Base-by-base conservation (phyloP, 108 stramenopile genomes). In the Nitzschia palea region DNA sequence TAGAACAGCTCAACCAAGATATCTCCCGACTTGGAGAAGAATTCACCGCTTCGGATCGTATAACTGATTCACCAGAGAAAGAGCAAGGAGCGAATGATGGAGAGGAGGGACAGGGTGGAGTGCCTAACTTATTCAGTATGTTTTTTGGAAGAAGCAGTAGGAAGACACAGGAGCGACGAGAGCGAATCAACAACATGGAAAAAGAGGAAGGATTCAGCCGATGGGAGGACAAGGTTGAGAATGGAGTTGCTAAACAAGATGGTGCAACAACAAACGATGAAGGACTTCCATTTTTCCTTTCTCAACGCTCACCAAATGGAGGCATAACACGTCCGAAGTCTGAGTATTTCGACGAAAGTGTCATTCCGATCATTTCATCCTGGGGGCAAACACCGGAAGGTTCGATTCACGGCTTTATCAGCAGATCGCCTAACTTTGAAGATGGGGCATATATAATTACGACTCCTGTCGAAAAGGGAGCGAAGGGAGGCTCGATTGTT, bases 321-420 rank as follows among this genome's bases (percentile, higher is more conserved):
- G n/a, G n/a, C n/a, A n/a, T n/a, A n/a, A n/a, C n/a, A n/a, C n/a
- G n/a, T n/a, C n/a, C n/a, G n/a, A n/a, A n/a, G n/a, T n/a, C n/a
- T n/a, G n/a, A n/a, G n/a, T n/a, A n/a, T n/a, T n/a, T n/a, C 37
- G 37, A 10, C 6, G 37, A 40, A 12, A 40, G 10, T 52, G 55
- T 65, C 50, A 80, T 86, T 63, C 90, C 90, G 26, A 58, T 82
- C 43, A 33, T 91, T n/a, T 77, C 79, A 40, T 81, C 81, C 15
- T 91, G 82, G 66, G 73, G 30, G 10, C 86, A 88, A 59, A 86
- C 86, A 47, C 18, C 74, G 0, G 81, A 91, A 51, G 90, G 90
- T 2, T 81, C 82, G 1, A 77, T 91, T 28, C 86, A 80, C 0
- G 90, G 90, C 29, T 72, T 61, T 26, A 79, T 91, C 9, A 73